These are phyloP conservation scores for Skeletonema potamos DNA, from an alignment of 108 stramenopile genomes.

Conservation along the genomic window DNA sequence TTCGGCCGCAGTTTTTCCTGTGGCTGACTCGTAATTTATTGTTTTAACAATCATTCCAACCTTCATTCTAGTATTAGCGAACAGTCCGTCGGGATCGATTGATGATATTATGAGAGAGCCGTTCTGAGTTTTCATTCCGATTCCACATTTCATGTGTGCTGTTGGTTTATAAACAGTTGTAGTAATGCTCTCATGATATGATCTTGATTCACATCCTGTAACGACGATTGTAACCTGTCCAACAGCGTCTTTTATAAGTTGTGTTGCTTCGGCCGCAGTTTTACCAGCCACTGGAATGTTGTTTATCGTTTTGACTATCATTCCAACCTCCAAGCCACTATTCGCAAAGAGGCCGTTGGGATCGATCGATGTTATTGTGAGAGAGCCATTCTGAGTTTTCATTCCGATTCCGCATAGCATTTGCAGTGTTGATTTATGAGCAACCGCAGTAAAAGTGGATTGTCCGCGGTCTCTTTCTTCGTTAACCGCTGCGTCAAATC, in stretches of 20 bases:
- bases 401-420: neutral
- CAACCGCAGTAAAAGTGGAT: neutral
- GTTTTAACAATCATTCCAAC: neutral
- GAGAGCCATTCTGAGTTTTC: neutral
- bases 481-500: neutral
- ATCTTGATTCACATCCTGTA: too few relatives aligned
- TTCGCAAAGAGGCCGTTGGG: neutral
- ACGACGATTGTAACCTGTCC: neutral
- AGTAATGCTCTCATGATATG: too few relatives aligned
- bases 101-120: neutral
- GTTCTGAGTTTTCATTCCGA: neutral
- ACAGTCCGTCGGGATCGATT: neutral
- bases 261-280: neutral
- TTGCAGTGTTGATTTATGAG: neutral
- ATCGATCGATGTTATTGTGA: neutral
- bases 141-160: neutral
- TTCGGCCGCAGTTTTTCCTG: neutral
- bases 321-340: neutral
- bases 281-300: neutral
- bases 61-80: neutral
- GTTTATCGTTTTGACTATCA: neutral
- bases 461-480: neutral
- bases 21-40: neutral
- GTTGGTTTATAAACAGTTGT: neutral
- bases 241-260: neutral